A percentile compares a stretch with the other conserved stretches of the same genome.
Evolutionary conservation across 305 asterid genomes (phyloP).

Genomic region (Fraxinus paxiana): DNA sequence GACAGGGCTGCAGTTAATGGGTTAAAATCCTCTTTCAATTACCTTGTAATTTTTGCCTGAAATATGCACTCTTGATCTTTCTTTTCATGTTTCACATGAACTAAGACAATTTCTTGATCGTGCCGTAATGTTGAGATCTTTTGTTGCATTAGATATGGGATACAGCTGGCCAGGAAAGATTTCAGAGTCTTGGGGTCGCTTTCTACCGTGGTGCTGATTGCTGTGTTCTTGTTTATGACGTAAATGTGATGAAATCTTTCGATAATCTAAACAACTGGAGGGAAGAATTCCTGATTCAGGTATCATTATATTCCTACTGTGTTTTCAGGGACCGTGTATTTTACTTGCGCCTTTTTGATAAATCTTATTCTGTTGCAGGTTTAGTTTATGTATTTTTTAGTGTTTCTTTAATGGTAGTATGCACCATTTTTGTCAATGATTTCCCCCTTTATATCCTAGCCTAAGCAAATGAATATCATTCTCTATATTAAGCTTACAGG

Average conservation of each 20-base stretch:
- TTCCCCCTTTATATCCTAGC: background rate
- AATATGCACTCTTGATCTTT: background rate
- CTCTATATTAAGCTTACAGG: background rate
- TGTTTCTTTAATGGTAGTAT: background rate
- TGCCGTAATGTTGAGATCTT: slow-evolving; percentile 21
- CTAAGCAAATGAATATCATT: background rate
- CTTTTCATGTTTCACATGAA: background rate
- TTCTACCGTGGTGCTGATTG: slow-evolving; percentile 98
- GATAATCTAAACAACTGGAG: slow-evolving; percentile 91
- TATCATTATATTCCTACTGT: slow-evolving; percentile 16
- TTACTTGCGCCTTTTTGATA: background rate
- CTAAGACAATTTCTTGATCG: background rate
- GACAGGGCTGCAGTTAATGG: background rate
- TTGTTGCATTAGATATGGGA: slow-evolving; percentile 75
- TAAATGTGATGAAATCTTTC: slow-evolving; percentile 80
- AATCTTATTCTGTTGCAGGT: background rate
- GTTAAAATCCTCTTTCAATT: background rate
- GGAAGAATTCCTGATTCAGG: slow-evolving; percentile 94
- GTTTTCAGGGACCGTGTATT: background rate
- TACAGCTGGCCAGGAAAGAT: slow-evolving; percentile 94
- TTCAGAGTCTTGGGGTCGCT: slow-evolving; percentile 98
- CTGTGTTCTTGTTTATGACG: slow-evolving; percentile 89
- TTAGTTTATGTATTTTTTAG: background rate
- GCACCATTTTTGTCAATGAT: background rate
- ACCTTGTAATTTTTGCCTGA: background rate